phyloP scores from a whole-genome alignment of 83 land plant genomes.

The Diphasiastrum complanatum region DNA sequence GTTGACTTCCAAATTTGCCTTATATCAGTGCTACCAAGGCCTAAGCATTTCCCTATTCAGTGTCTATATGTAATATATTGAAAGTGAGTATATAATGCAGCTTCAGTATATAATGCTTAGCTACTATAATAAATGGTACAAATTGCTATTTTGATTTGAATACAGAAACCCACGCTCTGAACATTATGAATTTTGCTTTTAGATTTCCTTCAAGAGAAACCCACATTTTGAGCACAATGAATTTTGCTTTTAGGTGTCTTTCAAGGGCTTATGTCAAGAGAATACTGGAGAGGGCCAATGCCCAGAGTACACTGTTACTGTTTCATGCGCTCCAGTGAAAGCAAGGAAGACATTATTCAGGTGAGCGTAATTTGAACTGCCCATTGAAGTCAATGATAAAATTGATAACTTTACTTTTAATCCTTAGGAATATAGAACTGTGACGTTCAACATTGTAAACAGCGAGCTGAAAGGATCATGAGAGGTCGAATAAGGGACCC shows the following conservation, averaged over 20 bases:
- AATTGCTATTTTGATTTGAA: too few species aligned
- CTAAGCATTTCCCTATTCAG: too few species aligned
- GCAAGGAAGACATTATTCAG: conserved; percentile 21
- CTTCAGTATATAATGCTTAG: too few species aligned
- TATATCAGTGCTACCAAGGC: too few species aligned
- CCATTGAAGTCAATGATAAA: conserved; percentile 4
- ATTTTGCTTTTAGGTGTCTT: conserved; percentile 58
- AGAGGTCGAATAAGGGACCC: conserved; percentile 12
- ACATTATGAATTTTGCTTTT: too few species aligned
- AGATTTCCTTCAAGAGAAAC: too few species aligned
- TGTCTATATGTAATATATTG: too few species aligned
- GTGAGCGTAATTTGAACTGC: conserved; percentile 9
- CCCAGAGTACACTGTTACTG: conserved; percentile 50
- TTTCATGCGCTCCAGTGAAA: conserved; percentile 31
- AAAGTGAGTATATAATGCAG: too few species aligned
- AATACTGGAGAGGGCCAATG: conserved; percentile 66
- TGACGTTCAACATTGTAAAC: conserved; percentile 7
- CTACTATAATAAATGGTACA: too few species aligned
- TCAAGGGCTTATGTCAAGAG: conserved; percentile 49
- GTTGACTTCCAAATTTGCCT: not conserved
- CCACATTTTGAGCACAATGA: too few species aligned
- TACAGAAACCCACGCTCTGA: too few species aligned
- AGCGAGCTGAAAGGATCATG: conserved; percentile 22
- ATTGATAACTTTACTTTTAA: not conserved
- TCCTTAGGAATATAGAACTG: not conserved